A percentile compares a stretch with the other conserved stretches of the same genome.
These are phyloP conservation scores for Trichosporon asahii DNA, from an alignment of 1,284 basidiomycete species.

Conservation along the genomic window DNA sequence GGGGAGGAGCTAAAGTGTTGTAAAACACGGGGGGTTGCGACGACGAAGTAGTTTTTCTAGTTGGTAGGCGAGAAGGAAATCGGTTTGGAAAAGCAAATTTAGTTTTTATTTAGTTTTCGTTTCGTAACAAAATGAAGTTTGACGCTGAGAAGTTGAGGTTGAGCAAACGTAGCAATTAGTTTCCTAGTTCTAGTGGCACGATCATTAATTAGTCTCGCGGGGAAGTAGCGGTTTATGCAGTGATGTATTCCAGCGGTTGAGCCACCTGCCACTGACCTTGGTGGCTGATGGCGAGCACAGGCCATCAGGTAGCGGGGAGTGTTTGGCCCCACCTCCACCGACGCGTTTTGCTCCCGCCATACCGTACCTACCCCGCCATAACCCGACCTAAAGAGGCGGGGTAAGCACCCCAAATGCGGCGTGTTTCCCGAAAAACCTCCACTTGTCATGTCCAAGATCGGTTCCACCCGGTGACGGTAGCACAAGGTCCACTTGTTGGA, in stretches of 20 bases:
- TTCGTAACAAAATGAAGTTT: constrained; percentile 2
- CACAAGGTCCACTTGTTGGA: background rate
- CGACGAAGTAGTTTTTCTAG: background rate
- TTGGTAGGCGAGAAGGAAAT: background rate
- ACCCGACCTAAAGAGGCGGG: too few species aligned
- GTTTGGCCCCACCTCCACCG: background rate
- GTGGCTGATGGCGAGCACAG: background rate
- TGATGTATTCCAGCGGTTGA: background rate
- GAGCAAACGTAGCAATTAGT: background rate
- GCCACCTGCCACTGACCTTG: background rate
- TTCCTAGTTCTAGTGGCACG: background rate
- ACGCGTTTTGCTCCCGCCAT: background rate
- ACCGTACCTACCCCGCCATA: too few species aligned
- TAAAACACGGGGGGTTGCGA: constrained; percentile 3
- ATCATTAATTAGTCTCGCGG: background rate
- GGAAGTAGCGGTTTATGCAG: background rate
- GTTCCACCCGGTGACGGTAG: background rate
- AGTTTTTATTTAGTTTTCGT: background rate
- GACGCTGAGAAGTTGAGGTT: background rate
- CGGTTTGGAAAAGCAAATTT: background rate
- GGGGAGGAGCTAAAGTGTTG: constrained; percentile 7
- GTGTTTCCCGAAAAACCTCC: background rate
- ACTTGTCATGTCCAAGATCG: background rate
- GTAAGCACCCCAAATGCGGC: background rate
- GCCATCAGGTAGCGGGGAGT: background rate